Evolutionary conservation across 169 alveolate species (phyloP).

Genomic region (Plasmodium inui): DNA sequence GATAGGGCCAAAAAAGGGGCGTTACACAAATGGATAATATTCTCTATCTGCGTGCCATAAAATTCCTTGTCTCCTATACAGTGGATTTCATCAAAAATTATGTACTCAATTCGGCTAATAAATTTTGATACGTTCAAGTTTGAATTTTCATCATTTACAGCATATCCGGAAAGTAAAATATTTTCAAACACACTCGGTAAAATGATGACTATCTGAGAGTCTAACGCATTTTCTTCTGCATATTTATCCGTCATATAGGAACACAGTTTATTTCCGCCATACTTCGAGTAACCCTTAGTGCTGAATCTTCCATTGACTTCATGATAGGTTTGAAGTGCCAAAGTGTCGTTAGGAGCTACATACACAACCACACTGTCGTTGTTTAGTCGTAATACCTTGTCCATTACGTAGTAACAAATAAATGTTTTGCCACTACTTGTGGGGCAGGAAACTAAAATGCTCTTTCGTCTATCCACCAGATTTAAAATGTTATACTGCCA

Average conservation of each 20-base stretch:
- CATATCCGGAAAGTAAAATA: constrained; percentile 85
- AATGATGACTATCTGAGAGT: constrained; percentile 90
- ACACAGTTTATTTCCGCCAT: constrained; percentile 77
- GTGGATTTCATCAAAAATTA: constrained; percentile 93
- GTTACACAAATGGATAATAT: constrained; percentile 89
- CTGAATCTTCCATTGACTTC: constrained; percentile 93
- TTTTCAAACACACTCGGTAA: constrained; percentile 91
- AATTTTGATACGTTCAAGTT: constrained; percentile 64
- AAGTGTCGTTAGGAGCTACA: constrained; percentile 93
- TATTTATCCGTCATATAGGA: constrained; percentile 82
- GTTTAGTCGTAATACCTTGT: constrained; percentile 88
- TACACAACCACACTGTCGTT: constrained; percentile 91
- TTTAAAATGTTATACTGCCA: constrained; percentile 92
- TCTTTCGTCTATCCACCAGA: constrained; percentile 87
- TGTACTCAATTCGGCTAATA: constrained; percentile 86
- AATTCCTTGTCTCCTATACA: constrained; percentile 87
- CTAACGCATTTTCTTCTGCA: constrained; percentile 85
- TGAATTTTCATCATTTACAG: constrained; percentile 78
- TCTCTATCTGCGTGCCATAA: constrained; percentile 81
- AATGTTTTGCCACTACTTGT: constrained; percentile 94
- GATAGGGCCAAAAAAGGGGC: constrained; percentile 94
- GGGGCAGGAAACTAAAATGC: constrained; percentile 91
- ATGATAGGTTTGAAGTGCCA: constrained; percentile 92
- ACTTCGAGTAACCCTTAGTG: constrained; percentile 87
- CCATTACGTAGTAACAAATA: constrained; percentile 95